A percentile compares a stretch with the other conserved stretches of the same genome.
Evolutionary conservation across 148 eudicot genomes (phyloP).

Genomic region (Cornus suecica): DNA sequence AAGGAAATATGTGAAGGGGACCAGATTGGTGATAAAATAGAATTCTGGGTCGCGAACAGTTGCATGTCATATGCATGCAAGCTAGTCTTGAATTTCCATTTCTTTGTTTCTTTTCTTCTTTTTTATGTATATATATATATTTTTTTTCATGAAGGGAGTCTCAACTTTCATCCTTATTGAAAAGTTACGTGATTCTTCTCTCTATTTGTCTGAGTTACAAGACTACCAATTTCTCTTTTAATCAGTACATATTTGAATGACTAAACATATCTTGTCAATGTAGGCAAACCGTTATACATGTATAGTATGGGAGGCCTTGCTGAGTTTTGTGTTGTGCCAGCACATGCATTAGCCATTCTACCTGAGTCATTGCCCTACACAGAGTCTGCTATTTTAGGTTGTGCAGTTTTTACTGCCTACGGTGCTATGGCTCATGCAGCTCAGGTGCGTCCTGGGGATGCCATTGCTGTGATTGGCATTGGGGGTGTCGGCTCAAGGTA

Average conservation of each 20-base stretch:
- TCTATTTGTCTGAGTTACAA: not conserved
- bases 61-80: not conserved
- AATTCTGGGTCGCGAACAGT: too few relatives aligned
- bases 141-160: too few relatives aligned
- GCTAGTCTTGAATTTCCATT: not conserved
- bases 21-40: too few relatives aligned
- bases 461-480: conserved; percentile 92
- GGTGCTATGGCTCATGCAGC: conserved; percentile 99
- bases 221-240: not conserved
- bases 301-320: conserved; percentile 99
- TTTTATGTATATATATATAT: too few relatives aligned
- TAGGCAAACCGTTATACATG: conserved; percentile 97
- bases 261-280: conserved; percentile 21
- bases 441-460: conserved; percentile 84
- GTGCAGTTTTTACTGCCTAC: conserved; percentile 99
- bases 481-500: conserved; percentile 99
- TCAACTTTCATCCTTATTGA: not conserved
- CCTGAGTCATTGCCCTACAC: conserved; percentile 90
- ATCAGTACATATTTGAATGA: not conserved
- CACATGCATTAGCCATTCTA: conserved; percentile 70
- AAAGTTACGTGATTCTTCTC: not conserved
- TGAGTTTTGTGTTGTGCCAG: conserved; percentile 91
- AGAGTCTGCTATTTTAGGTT: conserved; percentile 93
- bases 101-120: not conserved
- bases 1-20: too few relatives aligned